Percentiles rank a stretch among this genome's conserved stretches.
phyloP scores from a whole-genome alignment of 1,284 basidiomycete species.

The Apiotrichum mycotoxinovorans region DNA sequence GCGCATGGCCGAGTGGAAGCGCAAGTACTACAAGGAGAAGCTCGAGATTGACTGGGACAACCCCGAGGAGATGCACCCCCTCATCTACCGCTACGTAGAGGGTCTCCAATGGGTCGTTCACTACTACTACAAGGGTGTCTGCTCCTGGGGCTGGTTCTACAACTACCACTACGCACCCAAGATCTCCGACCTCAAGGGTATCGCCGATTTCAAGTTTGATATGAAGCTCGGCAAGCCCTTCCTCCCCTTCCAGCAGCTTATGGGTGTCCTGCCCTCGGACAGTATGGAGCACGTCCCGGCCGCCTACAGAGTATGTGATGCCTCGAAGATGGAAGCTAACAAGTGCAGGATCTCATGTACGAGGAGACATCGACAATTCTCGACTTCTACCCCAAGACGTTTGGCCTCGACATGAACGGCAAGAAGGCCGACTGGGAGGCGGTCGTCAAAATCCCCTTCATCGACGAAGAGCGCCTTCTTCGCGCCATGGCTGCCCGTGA shows the following conservation, averaged over 20 bases:
- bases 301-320: slow-evolving; percentile 66
- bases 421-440: slow-evolving; percentile 99
- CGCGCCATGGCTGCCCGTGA: slow-evolving; percentile 81
- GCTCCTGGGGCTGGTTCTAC: slow-evolving; percentile 99
- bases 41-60: slow-evolving; percentile 69
- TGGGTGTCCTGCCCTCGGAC: slow-evolving; percentile 92
- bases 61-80: slow-evolving; percentile 61
- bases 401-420: slow-evolving; percentile 92
- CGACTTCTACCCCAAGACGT: slow-evolving; percentile 90
- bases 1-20: slow-evolving; percentile 92
- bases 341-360: slow-evolving; percentile 76
- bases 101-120: slow-evolving; percentile 98
- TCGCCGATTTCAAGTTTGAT: slow-evolving; percentile 74
- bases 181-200: slow-evolving; percentile 77
- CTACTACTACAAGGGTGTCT: slow-evolving; percentile 96
- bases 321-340: not conserved
- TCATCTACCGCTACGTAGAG: slow-evolving; percentile 81
- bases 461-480: slow-evolving; percentile 76
- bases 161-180: slow-evolving; percentile 95
- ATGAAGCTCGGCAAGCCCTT: slow-evolving; percentile 89
- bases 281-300: slow-evolving; percentile 81
- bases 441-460: slow-evolving; percentile 98
- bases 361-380: slow-evolving; percentile 80
- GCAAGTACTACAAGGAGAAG: slow-evolving; percentile 85
- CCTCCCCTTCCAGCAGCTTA: slow-evolving; percentile 91